phyloP scores from a whole-genome alignment of 495 filamentous ascomycete genomes.

The Sordaria brevicollis region DNA sequence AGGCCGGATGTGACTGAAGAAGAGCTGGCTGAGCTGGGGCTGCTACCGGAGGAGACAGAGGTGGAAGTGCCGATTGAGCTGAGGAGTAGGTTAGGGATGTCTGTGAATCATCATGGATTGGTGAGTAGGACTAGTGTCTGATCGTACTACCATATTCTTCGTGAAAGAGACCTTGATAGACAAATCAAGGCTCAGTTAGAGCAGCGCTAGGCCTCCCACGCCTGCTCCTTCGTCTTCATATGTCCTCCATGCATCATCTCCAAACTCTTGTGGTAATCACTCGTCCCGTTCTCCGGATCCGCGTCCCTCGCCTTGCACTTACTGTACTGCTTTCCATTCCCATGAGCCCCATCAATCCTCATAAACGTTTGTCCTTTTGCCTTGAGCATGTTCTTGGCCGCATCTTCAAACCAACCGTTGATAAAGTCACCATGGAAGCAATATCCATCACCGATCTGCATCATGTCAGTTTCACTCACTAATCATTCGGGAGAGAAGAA shows the following conservation, averaged over 20 bases:
- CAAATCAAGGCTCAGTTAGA: too few species aligned
- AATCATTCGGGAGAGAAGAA: background rate
- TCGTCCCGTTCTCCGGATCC: conserved; percentile 24
- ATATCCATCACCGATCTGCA: conserved; percentile 26
- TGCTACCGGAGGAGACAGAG: conserved; percentile 37
- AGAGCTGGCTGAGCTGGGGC: conserved; percentile 26
- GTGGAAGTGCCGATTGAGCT: conserved; percentile 29
- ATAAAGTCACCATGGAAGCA: conserved; percentile 30
- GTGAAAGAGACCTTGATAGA: background rate
- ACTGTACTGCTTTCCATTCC: conserved; percentile 21
- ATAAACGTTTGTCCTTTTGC: conserved; percentile 26
- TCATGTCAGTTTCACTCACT: background rate
- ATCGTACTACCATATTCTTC: background rate
- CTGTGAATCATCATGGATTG: background rate
- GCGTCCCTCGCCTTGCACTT: conserved; percentile 24
- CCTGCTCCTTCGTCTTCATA: background rate
- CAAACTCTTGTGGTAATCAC: conserved; percentile 24
- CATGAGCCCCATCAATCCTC: conserved; percentile 25
- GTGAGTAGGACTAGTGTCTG: background rate
- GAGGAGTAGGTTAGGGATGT: conserved; percentile 10
- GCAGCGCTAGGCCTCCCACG: background rate
- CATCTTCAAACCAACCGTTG: conserved; percentile 29
- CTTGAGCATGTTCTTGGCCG: conserved; percentile 20
- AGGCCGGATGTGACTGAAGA: conserved; percentile 19
- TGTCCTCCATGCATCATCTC: conserved; percentile 20